Conservation (phyloP, 164 flowering plant genomes). For the Protea cynaroides region DNA sequence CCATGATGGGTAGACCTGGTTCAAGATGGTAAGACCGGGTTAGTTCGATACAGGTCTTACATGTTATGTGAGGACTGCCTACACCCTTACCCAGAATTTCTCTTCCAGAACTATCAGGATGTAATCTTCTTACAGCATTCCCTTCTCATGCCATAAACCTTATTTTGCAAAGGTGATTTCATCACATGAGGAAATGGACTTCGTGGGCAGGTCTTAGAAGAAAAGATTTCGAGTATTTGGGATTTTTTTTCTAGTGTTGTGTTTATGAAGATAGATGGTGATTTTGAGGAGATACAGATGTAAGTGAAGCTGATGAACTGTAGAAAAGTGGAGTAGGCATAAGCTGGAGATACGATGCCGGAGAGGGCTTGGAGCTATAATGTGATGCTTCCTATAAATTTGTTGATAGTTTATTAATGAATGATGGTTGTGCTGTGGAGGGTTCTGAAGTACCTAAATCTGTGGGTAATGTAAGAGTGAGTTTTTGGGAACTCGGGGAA, state of each 20-base stretch:
- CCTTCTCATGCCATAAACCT: neutral
- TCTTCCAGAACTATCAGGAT: neutral
- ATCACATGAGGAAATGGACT: slow-evolving; percentile 48
- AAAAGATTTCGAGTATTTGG: slow-evolving; percentile 47
- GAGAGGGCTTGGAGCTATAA: slow-evolving; percentile 12
- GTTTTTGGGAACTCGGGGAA: slow-evolving; percentile 8
- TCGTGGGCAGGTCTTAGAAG: slow-evolving; percentile 57
- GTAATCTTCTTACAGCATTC: neutral
- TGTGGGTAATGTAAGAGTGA: slow-evolving; percentile 1
- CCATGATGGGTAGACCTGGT: too few species aligned
- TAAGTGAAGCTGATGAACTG: slow-evolving; percentile 5
- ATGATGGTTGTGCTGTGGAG: slow-evolving; percentile 7
- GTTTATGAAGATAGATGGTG: slow-evolving; percentile 55
- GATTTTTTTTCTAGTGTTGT: slow-evolving; percentile 33
- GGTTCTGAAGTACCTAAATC: slow-evolving; percentile 3
- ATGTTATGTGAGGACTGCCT: too few species aligned
- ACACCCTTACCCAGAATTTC: neutral
- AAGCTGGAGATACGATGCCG: slow-evolving; percentile 39
- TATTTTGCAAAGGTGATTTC: neutral
- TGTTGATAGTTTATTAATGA: slow-evolving; percentile 5
- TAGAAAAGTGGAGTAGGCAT: slow-evolving; percentile 22
- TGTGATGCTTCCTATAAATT: slow-evolving; percentile 15
- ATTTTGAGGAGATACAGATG: slow-evolving; percentile 49
- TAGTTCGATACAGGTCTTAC: too few species aligned
- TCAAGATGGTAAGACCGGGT: too few species aligned